Conservation (phyloP, 306 rosid genomes). For the Morella rubra region DNA sequence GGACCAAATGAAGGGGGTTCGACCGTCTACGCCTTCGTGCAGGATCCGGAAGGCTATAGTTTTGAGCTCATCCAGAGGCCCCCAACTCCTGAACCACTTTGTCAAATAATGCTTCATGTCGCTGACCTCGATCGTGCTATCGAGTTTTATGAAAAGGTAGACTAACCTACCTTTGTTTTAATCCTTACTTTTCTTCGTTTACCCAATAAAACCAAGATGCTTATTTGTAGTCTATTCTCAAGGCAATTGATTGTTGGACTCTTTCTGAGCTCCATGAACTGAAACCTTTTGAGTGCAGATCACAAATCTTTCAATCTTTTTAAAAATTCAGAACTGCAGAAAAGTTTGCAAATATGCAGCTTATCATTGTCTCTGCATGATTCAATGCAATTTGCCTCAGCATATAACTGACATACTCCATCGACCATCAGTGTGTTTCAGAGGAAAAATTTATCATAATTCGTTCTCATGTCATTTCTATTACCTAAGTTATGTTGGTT, state of each 20-base stretch:
- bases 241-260: too few relatives aligned
- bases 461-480: conserved; percentile 7
- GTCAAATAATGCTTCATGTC: conserved; percentile 96
- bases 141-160: conserved; percentile 89
- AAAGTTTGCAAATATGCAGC: too few relatives aligned
- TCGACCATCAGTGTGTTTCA: neutral
- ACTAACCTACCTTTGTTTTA: neutral
- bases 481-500: neutral
- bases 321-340: too few relatives aligned
- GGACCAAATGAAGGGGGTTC: conserved; percentile 81
- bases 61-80: conserved; percentile 82
- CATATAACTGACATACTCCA: neutral
- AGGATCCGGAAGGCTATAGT: conserved; percentile 88
- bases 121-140: conserved; percentile 80
- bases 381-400: neutral
- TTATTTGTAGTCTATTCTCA: neutral
- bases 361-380: too few relatives aligned
- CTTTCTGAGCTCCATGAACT: too few relatives aligned
- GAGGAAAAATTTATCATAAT: neutral
- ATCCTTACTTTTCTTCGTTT: neutral
- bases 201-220: neutral
- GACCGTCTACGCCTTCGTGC: conserved; percentile 66
- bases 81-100: conserved; percentile 76
- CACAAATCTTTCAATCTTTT: too few relatives aligned
- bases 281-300: too few relatives aligned